Percentiles rank a stretch among this genome's conserved stretches.
Conservation (phyloP, 2,329 filamentous ascomycete genomes). For the Botrytis fragariae region DNA sequence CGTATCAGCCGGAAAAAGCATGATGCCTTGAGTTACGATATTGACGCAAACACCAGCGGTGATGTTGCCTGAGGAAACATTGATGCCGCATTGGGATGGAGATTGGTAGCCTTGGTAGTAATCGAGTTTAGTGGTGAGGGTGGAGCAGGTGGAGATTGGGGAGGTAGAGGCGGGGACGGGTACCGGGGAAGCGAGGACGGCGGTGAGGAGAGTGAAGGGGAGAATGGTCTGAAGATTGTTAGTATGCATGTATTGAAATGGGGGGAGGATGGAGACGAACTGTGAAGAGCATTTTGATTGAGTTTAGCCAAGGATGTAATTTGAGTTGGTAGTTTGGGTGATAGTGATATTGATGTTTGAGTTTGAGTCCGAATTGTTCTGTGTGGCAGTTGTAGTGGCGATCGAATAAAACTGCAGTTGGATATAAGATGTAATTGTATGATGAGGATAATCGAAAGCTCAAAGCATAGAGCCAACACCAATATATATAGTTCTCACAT, state of each 20-base stretch:
- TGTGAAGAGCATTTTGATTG: slow-evolving; percentile 18
- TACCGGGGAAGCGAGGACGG: not conserved
- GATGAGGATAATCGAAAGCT: not conserved
- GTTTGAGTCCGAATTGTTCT: not conserved
- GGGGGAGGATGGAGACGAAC: not conserved
- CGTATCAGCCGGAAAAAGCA: not conserved
- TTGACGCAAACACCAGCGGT: slow-evolving; percentile 6
- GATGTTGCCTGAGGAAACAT: slow-evolving; percentile 11
- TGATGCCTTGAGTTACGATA: slow-evolving; percentile 1
- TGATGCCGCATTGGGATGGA: not conserved
- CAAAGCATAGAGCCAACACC: not conserved
- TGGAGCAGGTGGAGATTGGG: not conserved
- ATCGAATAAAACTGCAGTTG: not conserved
- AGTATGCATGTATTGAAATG: not conserved
- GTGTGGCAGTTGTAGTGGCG: not conserved
- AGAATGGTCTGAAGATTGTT: slow-evolving; percentile 7
- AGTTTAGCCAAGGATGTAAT: not conserved
- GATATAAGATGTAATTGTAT: not conserved
- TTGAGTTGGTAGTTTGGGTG: not conserved
- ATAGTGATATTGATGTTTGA: not conserved
- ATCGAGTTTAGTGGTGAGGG: not conserved
- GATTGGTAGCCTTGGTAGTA: slow-evolving; percentile 17
- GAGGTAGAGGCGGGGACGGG: not conserved
- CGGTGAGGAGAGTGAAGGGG: slow-evolving; percentile 7
- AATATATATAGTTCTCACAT: slow-evolving; percentile 6